Base-by-base conservation (phyloP, 148 eudicot species). In the Rhododendron williamsianum region DNA sequence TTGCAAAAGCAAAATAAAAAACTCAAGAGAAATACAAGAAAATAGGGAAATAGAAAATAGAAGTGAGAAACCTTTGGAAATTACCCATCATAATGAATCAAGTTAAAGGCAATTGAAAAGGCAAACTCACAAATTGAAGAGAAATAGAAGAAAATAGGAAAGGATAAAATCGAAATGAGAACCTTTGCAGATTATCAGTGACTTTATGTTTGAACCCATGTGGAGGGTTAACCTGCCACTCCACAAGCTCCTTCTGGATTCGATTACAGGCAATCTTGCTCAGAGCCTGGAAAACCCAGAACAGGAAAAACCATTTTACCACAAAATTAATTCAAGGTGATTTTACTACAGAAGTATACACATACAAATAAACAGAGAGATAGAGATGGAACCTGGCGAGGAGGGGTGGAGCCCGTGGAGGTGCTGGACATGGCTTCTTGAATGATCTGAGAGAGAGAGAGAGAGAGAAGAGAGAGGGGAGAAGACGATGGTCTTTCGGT, bases 231-330 rank as follows among this genome's bases (percentile, higher is more conserved):
- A 87, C 86, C 89, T 93, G 95, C 95, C 95, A 93, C 86, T 93
- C 95, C 45, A 87, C 85, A 11, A 93, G 88, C 89, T 93, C 95
- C 84, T 91, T 93, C 90, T 93, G 95, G 58, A 93, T 88, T 58
- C 95, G 89, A 87, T 90, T 87, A 84, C 90, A 82, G 27, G 95
- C 95, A 84, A 93, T 93, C 93, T 93, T 93, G 91, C 95, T 93
- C 86, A 93, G 67, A 73, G 87, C 88, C 91, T 86, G 38, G 73
- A 67, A 67, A 67, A 67, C 73, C 73, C 73, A 67, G 73, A 63
- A 25, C 33, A 67, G 1, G 35, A 58, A 67, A 67, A 25, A 25
- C 12, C 33, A 25, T 11, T 67, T 67, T 67, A 67, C 33, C 25
- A 5, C 38, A 63, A 0, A 0, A 72, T 9, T 52, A 79, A 67